These are phyloP conservation scores for Triticum timopheevii DNA, from an alignment of 176 grass and related monocot genomes.

Conservation along the genomic window DNA sequence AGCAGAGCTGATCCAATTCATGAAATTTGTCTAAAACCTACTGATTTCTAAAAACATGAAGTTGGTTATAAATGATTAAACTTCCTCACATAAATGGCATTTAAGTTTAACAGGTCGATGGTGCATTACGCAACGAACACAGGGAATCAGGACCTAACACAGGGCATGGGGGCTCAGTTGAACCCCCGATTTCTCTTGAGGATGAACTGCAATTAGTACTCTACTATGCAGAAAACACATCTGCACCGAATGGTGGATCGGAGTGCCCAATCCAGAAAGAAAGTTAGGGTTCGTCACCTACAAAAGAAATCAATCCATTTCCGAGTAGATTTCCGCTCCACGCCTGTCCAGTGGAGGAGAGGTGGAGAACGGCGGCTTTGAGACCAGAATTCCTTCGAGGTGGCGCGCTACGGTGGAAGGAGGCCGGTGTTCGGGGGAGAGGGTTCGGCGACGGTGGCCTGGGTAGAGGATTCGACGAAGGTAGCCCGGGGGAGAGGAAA, in stretches of 20 bases:
- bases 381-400: not conserved
- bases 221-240: not conserved
- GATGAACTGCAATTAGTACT: not conserved
- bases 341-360: not conserved
- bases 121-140: conserved; percentile 5
- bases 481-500: not conserved
- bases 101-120: conserved; percentile 1
- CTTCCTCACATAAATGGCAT: not conserved
- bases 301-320: conserved; percentile 13
- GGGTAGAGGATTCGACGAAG: not conserved
- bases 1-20: not conserved
- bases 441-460: not conserved
- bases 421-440: not conserved
- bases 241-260: not conserved
- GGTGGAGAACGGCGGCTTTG: not conserved
- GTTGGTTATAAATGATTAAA: not conserved
- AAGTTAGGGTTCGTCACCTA: conserved; percentile 18
- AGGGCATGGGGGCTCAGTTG: not conserved
- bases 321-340: conserved; percentile 1
- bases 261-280: not conserved
- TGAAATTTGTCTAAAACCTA: not conserved
- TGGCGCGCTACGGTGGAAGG: not conserved
- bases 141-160: not conserved
- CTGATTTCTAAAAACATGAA: not conserved
- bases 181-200: not conserved